Conservation (phyloP, 441 rosid species). For the Kokia cookei region DNA sequence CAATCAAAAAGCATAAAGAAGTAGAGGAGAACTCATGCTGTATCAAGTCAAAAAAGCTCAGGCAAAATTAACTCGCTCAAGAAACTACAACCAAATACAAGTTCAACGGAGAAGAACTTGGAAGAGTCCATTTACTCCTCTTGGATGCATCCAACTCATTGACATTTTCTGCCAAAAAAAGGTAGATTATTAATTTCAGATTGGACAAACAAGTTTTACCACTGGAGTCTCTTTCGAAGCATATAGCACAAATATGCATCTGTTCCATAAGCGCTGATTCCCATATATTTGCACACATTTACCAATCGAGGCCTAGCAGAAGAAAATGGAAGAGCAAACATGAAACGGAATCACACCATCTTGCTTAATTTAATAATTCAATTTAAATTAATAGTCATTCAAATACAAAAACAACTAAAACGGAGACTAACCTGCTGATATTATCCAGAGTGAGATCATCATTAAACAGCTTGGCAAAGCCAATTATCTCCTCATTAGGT, state of each 20-base stretch:
- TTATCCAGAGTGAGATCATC: conserved; percentile 71
- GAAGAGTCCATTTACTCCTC: background rate
- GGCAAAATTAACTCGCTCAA: background rate
- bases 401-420: background rate
- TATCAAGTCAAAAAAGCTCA: background rate
- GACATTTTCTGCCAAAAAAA: background rate
- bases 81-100: background rate
- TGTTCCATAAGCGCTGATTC: conserved; percentile 67
- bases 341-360: background rate
- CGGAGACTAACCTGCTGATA: conserved; percentile 49
- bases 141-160: background rate
- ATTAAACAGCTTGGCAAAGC: conserved; percentile 68
- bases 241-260: conserved; percentile 67
- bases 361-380: background rate
- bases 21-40: background rate
- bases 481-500: conserved; percentile 72
- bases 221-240: conserved; percentile 61
- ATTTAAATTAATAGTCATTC: background rate
- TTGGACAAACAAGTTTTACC: conserved; percentile 29
- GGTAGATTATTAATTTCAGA: background rate
- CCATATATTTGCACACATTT: conserved; percentile 84
- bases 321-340: background rate
- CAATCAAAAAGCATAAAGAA: background rate
- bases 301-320: conserved; percentile 56
- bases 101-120: background rate